These are phyloP conservation scores for Leishmania tropica DNA, from an alignment of 208 protist species.

Conservation along the genomic window DNA sequence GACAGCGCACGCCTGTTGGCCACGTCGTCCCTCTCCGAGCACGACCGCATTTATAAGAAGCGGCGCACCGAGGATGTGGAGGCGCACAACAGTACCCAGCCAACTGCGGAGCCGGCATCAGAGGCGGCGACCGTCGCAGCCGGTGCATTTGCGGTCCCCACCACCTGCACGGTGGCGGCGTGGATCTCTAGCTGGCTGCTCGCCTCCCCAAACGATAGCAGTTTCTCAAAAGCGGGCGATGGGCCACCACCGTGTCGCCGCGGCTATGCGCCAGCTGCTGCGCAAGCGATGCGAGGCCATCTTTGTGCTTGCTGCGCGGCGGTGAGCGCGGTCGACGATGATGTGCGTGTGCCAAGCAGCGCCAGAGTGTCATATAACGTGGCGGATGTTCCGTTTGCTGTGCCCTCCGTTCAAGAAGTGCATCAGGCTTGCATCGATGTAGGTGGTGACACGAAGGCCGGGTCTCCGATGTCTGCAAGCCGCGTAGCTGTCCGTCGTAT, in stretches of 20 bases:
- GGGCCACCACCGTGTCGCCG: neutral
- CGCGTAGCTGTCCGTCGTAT: neutral
- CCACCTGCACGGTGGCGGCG: slow-evolving; percentile 1
- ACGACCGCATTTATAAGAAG: neutral
- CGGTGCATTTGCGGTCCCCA: neutral
- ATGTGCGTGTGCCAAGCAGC: neutral
- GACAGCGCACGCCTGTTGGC: neutral
- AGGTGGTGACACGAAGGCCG: neutral
- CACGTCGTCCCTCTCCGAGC: neutral
- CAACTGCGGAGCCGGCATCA: neutral
- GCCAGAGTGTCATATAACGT: neutral
- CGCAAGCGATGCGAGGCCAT: slow-evolving; percentile 19
- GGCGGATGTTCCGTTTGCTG: slow-evolving; percentile 2
- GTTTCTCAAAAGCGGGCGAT: neutral
- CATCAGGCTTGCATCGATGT: neutral
- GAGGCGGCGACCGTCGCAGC: neutral
- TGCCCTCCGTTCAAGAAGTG: slow-evolving; percentile 2
- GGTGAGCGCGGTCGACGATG: neutral
- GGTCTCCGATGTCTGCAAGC: neutral
- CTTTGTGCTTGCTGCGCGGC: slow-evolving; percentile 27
- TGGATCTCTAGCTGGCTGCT: slow-evolving; percentile 15
- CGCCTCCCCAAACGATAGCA: neutral
- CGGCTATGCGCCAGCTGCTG: neutral
- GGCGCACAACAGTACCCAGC: neutral
- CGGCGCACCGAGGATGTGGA: neutral